Conservation (phyloP, 371 early-diverging fungal species). For the Mucor plumbeus region DNA sequence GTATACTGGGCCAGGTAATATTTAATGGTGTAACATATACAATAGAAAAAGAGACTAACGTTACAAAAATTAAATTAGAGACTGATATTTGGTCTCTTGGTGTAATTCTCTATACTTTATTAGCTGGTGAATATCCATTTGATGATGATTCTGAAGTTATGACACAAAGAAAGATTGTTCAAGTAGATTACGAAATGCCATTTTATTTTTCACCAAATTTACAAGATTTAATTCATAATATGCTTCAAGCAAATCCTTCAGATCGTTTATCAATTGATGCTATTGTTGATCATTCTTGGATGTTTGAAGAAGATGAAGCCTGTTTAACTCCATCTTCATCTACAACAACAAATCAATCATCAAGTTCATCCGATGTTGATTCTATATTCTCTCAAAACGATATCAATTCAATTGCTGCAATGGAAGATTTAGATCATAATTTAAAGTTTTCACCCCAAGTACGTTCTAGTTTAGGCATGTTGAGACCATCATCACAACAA, state of each 20-base stretch:
- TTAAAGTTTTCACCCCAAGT: slow-evolving; percentile 36
- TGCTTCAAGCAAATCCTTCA: slow-evolving; percentile 70
- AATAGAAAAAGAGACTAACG: neutral
- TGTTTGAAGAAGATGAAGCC: slow-evolving; percentile 29
- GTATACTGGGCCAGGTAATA: slow-evolving; percentile 76
- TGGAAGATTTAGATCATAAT: slow-evolving; percentile 5
- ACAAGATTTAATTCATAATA: slow-evolving; percentile 53
- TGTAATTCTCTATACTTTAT: slow-evolving; percentile 80
- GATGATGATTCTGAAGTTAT: slow-evolving; percentile 80
- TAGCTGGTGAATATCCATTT: slow-evolving; percentile 85
- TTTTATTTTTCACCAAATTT: slow-evolving; percentile 63
- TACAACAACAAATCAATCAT: slow-evolving; percentile 29
- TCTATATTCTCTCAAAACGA: slow-evolving; percentile 32
- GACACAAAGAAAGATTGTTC: slow-evolving; percentile 74
- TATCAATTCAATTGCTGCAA: slow-evolving; percentile 10
- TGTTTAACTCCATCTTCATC: slow-evolving; percentile 34
- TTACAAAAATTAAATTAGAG: slow-evolving; percentile 44
- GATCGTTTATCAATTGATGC: slow-evolving; percentile 69
- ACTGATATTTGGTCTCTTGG: slow-evolving; percentile 91
- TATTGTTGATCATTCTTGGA: slow-evolving; percentile 77
- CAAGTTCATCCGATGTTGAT: slow-evolving; percentile 29
- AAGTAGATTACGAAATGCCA: slow-evolving; percentile 76
- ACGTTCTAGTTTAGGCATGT: slow-evolving; percentile 32
- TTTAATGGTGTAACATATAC: neutral
- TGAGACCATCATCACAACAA: slow-evolving; percentile 13